Base-by-base conservation (phyloP, 129 eudicot genomes). In the Flaveria linearis region DNA sequence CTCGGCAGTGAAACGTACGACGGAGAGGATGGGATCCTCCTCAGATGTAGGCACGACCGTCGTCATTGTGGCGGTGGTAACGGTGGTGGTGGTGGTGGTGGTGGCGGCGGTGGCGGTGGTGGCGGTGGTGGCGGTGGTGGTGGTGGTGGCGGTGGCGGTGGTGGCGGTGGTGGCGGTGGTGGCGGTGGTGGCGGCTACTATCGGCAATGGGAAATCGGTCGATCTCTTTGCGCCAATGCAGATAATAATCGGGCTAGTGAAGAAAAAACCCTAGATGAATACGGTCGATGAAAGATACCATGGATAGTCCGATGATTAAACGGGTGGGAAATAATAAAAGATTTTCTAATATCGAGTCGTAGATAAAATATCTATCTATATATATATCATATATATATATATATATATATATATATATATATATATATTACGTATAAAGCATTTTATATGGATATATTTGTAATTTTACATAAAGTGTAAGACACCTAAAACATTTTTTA, bases 41-140 rank as follows among this genome's bases (percentile, higher is more conserved):
- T 94, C 97, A 18, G 97, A 87, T 3, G 98, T 94, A 22, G 98
- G 97, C 0, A 94, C 90, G 7, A 94, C 84, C 3, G 96, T 94
- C 84, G 98, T 89, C 98, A 94, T 93, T 5, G 42, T 82, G 33
- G 43, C 61, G 30, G 9, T 26, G 41, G 65, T 1, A 45, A 23
- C 1, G 57, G n/a, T n/a, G n/a, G n/a, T n/a, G n/a, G n/a, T n/a
- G n/a, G n/a, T n/a, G n/a, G n/a, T n/a, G n/a, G n/a, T n/a, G n/a
- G n/a, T n/a, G n/a, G n/a, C n/a, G n/a, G n/a, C n/a, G n/a, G n/a
- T n/a, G n/a, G n/a, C n/a, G n/a, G n/a, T n/a, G n/a, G n/a, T n/a
- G n/a, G 70, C 43, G 60, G 15, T 5, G 70, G 14, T 13, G 13
- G 16, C 10, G 46, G 46, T 9, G 46, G 46, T 42, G 46, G 46